A percentile compares a stretch with the other conserved stretches of the same genome.
Conservation (phyloP, 371 early-diverging fungal species). For the Lichtheimia corymbifera region DNA sequence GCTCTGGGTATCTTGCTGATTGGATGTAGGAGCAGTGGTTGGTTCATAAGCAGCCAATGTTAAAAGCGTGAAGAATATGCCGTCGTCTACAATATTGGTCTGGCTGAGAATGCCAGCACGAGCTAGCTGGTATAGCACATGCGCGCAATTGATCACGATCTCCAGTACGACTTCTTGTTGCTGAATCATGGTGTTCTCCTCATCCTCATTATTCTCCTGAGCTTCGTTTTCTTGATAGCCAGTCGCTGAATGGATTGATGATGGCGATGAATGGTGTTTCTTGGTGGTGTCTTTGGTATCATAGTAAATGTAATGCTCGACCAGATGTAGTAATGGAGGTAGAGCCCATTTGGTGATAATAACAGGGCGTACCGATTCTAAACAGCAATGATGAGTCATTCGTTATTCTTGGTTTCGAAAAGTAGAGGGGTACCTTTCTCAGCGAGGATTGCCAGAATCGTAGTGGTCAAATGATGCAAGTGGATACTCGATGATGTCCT, state of each 20-base stretch:
- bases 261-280: slow-evolving; percentile 3
- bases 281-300: slow-evolving; percentile 10
- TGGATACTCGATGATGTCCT: slow-evolving; percentile 42
- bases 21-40: background rate
- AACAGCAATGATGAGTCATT: background rate
- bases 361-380: slow-evolving; percentile 51
- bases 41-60: slow-evolving; percentile 34
- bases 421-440: slow-evolving; percentile 35
- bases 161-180: slow-evolving; percentile 31
- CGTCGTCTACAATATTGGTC: slow-evolving; percentile 41
- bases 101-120: slow-evolving; percentile 47
- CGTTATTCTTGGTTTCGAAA: background rate
- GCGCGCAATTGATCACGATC: slow-evolving; percentile 45
- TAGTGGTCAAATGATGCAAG: slow-evolving; percentile 55
- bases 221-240: slow-evolving; percentile 9
- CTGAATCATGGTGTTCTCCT: background rate
- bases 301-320: slow-evolving; percentile 26
- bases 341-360: slow-evolving; percentile 56
- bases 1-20: background rate
- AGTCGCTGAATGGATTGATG: slow-evolving; percentile 8
- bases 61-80: slow-evolving; percentile 33
- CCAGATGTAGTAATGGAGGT: slow-evolving; percentile 39
- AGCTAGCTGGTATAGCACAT: slow-evolving; percentile 43
- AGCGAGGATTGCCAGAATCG: slow-evolving; percentile 50
- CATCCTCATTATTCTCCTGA: background rate